These are phyloP conservation scores for Rossbeevera mucosa DNA, from an alignment of 768 basidiomycete species.

Conservation along the genomic window DNA sequence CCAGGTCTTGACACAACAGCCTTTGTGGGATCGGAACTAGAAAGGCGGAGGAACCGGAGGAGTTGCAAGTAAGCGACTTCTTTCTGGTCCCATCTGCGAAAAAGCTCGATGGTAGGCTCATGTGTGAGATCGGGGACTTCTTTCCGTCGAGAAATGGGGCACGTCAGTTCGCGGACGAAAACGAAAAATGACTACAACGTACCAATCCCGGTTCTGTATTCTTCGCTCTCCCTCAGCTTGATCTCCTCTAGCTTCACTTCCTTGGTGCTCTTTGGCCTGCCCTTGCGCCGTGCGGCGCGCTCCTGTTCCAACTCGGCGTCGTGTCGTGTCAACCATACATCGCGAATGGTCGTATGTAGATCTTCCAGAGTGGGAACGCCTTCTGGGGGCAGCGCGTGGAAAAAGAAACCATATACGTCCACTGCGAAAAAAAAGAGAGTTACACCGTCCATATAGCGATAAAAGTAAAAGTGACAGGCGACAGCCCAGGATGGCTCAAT, in stretches of 20 bases:
- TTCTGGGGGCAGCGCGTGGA: slow-evolving; percentile 60
- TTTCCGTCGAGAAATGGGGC: slow-evolving; percentile 26
- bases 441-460: neutral
- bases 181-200: slow-evolving; percentile 19
- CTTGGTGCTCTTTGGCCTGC: slow-evolving; percentile 67
- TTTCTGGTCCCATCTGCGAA: slow-evolving; percentile 74
- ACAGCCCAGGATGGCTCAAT: neutral
- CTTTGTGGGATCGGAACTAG: slow-evolving; percentile 46
- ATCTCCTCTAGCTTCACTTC: slow-evolving; percentile 67
- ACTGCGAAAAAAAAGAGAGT: slow-evolving; percentile 34
- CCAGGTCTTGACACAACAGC: slow-evolving; percentile 57
- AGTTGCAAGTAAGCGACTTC: slow-evolving; percentile 66
- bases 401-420: slow-evolving; percentile 74
- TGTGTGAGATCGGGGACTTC: slow-evolving; percentile 81
- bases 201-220: slow-evolving; percentile 82
- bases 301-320: no score
- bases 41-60: slow-evolving; percentile 74
- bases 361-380: slow-evolving; percentile 55
- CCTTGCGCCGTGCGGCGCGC: slow-evolving; percentile 66
- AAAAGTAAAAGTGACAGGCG: neutral
- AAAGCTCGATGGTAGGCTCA: slow-evolving; percentile 60
- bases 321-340: slow-evolving; percentile 71
- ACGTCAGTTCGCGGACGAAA: neutral
- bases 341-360: slow-evolving; percentile 58
- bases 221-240: slow-evolving; percentile 63